Conservation (phyloP, 345 rosid genomes). For the Capsella bursapastoris region DNA sequence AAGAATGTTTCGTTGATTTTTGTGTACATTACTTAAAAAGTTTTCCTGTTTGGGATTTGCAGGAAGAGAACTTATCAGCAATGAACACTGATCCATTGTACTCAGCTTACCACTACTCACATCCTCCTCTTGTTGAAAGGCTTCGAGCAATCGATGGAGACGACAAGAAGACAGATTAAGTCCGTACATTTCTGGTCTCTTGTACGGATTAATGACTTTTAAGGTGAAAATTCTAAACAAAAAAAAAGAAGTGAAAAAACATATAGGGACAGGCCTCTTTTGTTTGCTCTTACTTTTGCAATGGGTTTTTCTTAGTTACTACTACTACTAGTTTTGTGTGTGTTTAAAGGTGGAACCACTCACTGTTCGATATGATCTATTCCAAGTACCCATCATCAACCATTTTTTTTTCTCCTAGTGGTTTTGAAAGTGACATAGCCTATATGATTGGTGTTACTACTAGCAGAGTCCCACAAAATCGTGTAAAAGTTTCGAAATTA, state of each 20-base stretch:
- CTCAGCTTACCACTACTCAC: constrained; percentile 98
- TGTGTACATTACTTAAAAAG: background rate
- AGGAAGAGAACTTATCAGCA: constrained; percentile 97
- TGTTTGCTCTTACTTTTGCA: constrained; percentile 22
- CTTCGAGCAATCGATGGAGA: constrained; percentile 74
- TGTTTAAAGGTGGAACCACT: background rate
- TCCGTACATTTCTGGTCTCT: background rate
- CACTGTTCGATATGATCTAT: background rate
- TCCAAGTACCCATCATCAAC: background rate
- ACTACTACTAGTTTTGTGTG: constrained; percentile 1
- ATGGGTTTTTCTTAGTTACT: constrained; percentile 23
- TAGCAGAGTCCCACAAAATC: background rate
- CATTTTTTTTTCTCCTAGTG: too few species aligned
- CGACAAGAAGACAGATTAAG: constrained; percentile 78
- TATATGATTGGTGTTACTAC: background rate
- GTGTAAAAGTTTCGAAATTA: background rate
- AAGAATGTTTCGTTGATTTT: background rate
- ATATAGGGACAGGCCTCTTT: constrained; percentile 25
- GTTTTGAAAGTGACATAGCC: background rate
- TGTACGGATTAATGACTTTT: constrained; percentile 23
- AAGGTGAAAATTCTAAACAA: constrained; percentile 4
- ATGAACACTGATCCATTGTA: constrained; percentile 99
- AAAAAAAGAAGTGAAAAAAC: background rate
- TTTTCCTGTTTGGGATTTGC: constrained; percentile 37
- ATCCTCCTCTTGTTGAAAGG: constrained; percentile 95